A percentile compares a stretch with the other conserved stretches of the same genome.
Evolutionary conservation across 2,329 filamentous ascomycete genomes (phyloP).

Genomic region (Achaetomium macrosporum): DNA sequence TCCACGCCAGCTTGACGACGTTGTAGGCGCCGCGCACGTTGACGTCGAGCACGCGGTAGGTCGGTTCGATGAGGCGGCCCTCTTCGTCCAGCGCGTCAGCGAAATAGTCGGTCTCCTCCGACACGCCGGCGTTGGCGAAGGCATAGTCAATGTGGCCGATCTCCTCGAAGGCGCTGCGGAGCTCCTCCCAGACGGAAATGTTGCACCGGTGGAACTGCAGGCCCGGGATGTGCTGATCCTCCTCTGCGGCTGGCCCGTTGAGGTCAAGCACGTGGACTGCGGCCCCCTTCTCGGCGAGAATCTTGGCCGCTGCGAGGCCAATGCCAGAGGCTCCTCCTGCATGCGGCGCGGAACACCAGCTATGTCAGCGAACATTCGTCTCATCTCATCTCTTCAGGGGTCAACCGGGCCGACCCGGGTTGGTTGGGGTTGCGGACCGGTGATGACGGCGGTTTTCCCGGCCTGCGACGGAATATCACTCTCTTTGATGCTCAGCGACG

Average conservation of each 20-base stretch:
- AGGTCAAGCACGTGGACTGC: neutral
- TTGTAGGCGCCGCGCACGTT: neutral
- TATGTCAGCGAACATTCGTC: too few relatives aligned
- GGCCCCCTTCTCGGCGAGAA: neutral
- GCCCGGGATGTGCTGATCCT: neutral
- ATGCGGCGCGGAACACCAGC: too few relatives aligned
- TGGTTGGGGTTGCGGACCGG: too few relatives aligned
- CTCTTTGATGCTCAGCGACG: neutral
- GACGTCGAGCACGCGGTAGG: neutral
- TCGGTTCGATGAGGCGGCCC: neutral
- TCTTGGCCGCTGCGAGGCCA: neutral
- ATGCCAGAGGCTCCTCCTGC: neutral
- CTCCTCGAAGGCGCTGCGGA: neutral
- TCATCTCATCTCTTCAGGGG: too few relatives aligned
- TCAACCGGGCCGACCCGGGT: too few relatives aligned
- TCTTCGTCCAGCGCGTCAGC: neutral
- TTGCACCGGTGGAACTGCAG: neutral
- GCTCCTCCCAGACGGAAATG: neutral
- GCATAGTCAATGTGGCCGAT: neutral
- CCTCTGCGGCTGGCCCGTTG: neutral
- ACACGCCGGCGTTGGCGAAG: neutral
- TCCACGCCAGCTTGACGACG: neutral
- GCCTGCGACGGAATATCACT: neutral
- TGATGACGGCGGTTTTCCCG: neutral
- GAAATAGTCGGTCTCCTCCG: neutral